Evolutionary conservation across 208 protist genomes (phyloP), one percentile per base, ranked within the genome.

Genomic region (Angomonas ambiguus): DNA sequence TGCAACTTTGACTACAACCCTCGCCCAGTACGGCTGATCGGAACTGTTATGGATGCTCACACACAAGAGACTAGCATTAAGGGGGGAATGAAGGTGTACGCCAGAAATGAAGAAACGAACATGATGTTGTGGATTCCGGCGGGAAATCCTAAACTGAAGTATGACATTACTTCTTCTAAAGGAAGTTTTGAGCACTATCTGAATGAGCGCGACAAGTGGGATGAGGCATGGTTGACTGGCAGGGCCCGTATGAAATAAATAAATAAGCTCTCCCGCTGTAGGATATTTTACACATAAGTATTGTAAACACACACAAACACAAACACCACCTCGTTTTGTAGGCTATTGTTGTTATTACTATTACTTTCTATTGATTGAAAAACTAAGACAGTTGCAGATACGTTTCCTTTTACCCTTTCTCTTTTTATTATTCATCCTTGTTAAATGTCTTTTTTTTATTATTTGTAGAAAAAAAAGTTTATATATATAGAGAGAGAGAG

Each of bases 1-100:
- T 91, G 87, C 71, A 92, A 92, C 70, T 93, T 96, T 69, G 91
- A 96, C 55, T 96, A 96, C 76, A 92, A 96, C 64, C 91, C 91
- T 5, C 83, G 88, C 0, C 91, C 91, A 2, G 85, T 96, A 67
- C 85, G 91, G 0, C 79, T 96, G 51, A 93, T 96, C 42, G 91
- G 91, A 42, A 94, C 91, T 1, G 82, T 96, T 20, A 96, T 96
- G 91, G 91, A 96, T 64, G 85, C 86, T 0, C 87, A 94, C 76
- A 88, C 85, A 24, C 72, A 82, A 71, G 85, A 96, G 77, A 93
- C 87, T 34, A 96, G 88, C 61, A 84, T 96, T 41, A 94, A 94
- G 72, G 91, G 91, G 1, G 91, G 91, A 1, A 56, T 96, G 57
- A 96, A 96, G 83, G 88, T 96, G 49, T 94, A 93, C 74, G 83